Base-by-base conservation (phyloP, 495 filamentous ascomycete species). In the Daldinia grandis region DNA sequence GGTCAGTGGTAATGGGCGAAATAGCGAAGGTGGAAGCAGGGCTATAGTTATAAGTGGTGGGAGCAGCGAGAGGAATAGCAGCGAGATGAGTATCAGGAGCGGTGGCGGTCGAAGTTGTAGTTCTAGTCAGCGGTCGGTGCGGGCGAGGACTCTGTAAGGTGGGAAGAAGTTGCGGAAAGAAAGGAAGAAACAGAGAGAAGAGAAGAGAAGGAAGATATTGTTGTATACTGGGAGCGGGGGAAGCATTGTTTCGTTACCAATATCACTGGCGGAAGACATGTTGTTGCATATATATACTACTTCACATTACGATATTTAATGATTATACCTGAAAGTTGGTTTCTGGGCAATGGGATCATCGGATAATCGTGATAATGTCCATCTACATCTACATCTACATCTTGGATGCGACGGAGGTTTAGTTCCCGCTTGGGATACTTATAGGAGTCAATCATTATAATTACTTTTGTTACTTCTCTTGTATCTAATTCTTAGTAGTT, bases 361-460 rank as follows among this genome's bases (percentile, higher is more conserved):
- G 8, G 10, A 9, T 31, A 31, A 31, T 1, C 7, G 8, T 9
- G 31, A 33, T 33, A 12, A 0, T 33, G 4, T 2, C 25, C 25
- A 27, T 27, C 25, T 27, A 2, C 2, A 10, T 12, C 31, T n/a
- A n/a, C n/a, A n/a, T n/a, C n/a, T n/a, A n/a, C 7, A 33, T 1
- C 31, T 33, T 5, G 5, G 38, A 62, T 42, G 33, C 10, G 28
- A n/a, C 14, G 19, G 24, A 31, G 44, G 5, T 31, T 42, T 42
- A 25, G 17, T 47, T 69, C 66, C 66, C 66, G 56, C 66, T 69
- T 59, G 66, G 66, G 66, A 69, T 55, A 30, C 3, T 35, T 12
- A 17, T 17, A 42, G 35, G 24, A 35, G 6, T 10, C 19, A 9
- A 24, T 25, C 19, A 51, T 50, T 35, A 19, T 53, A 33, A 58